These are phyloP conservation scores for Trypanosoma scelopori DNA, from an alignment of 208 protist genomes.

Conservation along the genomic window DNA sequence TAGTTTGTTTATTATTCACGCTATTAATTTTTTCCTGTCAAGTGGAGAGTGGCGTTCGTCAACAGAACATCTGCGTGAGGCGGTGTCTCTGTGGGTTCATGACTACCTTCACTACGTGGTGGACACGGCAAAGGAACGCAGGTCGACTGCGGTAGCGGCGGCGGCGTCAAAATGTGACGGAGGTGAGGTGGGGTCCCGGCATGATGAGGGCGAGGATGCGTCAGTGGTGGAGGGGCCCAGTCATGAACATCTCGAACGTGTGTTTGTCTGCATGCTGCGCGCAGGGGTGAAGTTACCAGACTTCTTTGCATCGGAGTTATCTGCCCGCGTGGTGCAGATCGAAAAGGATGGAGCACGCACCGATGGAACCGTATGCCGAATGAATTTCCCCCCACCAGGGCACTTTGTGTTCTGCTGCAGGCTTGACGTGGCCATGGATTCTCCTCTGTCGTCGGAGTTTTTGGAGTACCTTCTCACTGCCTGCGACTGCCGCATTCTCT, in stretches of 20 bases:
- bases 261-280: constrained; percentile 28
- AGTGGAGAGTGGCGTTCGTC: constrained; percentile 27
- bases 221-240: background rate
- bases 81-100: constrained; percentile 23
- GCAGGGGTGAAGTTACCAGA: constrained; percentile 30
- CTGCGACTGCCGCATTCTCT: constrained; percentile 51
- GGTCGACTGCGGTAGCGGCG: background rate
- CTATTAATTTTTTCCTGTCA: constrained; percentile 27
- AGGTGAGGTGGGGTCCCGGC: background rate
- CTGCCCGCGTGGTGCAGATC: constrained; percentile 6
- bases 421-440: constrained; percentile 33
- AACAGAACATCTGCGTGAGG: constrained; percentile 16
- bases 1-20: constrained; percentile 26
- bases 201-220: background rate
- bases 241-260: constrained; percentile 20
- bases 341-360: constrained; percentile 2
- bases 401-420: constrained; percentile 67
- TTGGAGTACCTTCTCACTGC: constrained; percentile 35
- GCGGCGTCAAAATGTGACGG: background rate
- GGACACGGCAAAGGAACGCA: background rate
- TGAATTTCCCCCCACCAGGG: constrained; percentile 29
- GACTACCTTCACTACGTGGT: constrained; percentile 29
- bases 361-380: background rate
- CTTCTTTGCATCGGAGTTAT: constrained; percentile 23
- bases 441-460: constrained; percentile 34